Percentiles rank a stretch among this genome's conserved stretches.
phyloP scores from a whole-genome alignment of 495 filamentous ascomycete genomes.

The Aspergillus asperescens region DNA sequence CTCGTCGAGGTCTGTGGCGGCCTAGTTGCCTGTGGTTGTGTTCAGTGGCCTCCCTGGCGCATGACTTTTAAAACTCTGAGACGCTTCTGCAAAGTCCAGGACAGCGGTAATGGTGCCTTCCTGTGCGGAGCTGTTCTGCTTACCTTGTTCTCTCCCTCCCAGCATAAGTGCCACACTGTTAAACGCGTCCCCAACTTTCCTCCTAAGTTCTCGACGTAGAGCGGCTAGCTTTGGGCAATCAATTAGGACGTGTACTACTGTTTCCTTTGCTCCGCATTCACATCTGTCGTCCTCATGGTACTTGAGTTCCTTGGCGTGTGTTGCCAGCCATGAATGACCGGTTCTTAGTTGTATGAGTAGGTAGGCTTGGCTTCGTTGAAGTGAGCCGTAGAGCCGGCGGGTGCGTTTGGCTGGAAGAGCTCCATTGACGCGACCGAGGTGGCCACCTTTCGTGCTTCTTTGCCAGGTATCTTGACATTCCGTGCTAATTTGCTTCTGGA shows the following conservation, averaged over 20 bases:
- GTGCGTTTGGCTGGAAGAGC: slow-evolving; percentile 6
- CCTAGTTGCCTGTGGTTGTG: neutral
- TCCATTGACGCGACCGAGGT: slow-evolving; percentile 10
- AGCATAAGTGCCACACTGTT: neutral
- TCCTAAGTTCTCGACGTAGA: slow-evolving; percentile 10
- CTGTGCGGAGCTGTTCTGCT: neutral
- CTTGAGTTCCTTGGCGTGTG: neutral
- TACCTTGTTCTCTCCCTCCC: neutral
- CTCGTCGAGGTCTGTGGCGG: neutral
- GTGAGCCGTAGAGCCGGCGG: slow-evolving; percentile 7
- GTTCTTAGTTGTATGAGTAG: slow-evolving; percentile 13
- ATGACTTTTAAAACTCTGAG: neutral
- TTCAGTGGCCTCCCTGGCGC: neutral
- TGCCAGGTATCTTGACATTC: too few species aligned
- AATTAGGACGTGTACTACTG: slow-evolving; percentile 3
- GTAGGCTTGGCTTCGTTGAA: slow-evolving; percentile 2
- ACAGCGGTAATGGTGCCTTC: neutral
- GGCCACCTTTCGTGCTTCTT: slow-evolving; percentile 2
- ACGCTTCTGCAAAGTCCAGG: neutral
- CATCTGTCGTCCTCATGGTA: slow-evolving; percentile 12
- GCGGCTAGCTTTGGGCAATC: slow-evolving; percentile 4
- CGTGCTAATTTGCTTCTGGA: too few species aligned
- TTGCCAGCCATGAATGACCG: slow-evolving; percentile 14
- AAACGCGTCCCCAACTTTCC: slow-evolving; percentile 6
- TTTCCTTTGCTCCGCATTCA: slow-evolving; percentile 11